Conservation (phyloP, 2,329 filamentous ascomycete species). For the Aureobasidium leucospermi region DNA sequence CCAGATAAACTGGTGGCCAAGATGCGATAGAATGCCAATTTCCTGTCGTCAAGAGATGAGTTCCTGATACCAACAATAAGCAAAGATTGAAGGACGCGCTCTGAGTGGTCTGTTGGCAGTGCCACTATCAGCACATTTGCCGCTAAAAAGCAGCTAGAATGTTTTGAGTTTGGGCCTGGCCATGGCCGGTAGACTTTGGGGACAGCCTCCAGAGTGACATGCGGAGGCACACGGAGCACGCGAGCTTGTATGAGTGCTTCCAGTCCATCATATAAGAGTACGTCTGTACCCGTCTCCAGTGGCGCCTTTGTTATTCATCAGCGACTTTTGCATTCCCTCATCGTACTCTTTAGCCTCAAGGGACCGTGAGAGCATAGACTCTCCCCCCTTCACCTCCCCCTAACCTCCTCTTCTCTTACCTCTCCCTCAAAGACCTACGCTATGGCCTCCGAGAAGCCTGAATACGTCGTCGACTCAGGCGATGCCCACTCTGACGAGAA, state of each 20-base stretch:
- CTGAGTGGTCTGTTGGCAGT: constrained; percentile 8
- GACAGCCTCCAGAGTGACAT: neutral
- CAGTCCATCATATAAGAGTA: constrained; percentile 1
- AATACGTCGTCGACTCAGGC: constrained; percentile 7
- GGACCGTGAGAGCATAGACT: neutral
- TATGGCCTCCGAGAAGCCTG: constrained; percentile 14
- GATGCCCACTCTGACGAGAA: constrained; percentile 7
- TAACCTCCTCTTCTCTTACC: neutral
- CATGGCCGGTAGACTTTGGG: constrained; percentile 1
- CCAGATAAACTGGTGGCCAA: neutral
- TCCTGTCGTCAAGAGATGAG: neutral
- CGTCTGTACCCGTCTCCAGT: neutral
- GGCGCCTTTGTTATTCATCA: neutral
- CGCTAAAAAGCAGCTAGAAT: neutral
- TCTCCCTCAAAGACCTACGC: neutral
- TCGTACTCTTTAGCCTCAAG: neutral
- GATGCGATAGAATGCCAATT: neutral
- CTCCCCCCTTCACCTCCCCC: neutral
- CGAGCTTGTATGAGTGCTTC: neutral
- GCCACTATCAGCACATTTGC: constrained; percentile 8
- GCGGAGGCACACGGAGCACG: constrained; percentile 1
- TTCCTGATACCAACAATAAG: constrained; percentile 4
- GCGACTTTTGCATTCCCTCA: neutral
- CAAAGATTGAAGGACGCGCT: neutral
- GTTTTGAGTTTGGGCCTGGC: constrained; percentile 11